Evolutionary conservation across 2,329 filamentous ascomycete species (phyloP).

Genomic region (Aciculosporium take): DNA sequence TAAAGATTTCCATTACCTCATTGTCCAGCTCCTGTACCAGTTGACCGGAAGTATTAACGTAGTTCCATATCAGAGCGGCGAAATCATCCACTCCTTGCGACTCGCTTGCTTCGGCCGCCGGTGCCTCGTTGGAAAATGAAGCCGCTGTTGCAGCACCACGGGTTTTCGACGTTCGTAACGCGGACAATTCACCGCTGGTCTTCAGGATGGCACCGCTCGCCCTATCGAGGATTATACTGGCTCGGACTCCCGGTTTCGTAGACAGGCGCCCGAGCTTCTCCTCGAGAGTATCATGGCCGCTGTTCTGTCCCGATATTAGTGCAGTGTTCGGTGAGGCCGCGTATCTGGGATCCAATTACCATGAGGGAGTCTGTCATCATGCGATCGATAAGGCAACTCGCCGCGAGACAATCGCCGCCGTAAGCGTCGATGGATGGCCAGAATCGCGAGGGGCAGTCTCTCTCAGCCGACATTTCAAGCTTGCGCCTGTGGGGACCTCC

Average conservation of each 20-base stretch:
- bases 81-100: slow-evolving; percentile 55
- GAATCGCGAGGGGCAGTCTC: not conserved
- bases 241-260: slow-evolving; percentile 66
- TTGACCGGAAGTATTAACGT: slow-evolving; percentile 52
- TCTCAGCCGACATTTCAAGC: not conserved
- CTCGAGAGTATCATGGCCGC: slow-evolving; percentile 46
- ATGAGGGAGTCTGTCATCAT: slow-evolving; percentile 7
- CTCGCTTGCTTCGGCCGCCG: slow-evolving; percentile 29
- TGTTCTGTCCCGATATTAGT: slow-evolving; percentile 17
- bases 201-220: slow-evolving; percentile 59
- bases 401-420: not conserved
- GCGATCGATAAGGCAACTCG: not conserved
- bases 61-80: slow-evolving; percentile 62
- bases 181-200: slow-evolving; percentile 54
- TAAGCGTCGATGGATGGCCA: not conserved
- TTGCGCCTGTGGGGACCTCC: slow-evolving; percentile 1
- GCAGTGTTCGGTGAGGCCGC: not conserved
- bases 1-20: slow-evolving; percentile 34
- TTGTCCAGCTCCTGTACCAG: slow-evolving; percentile 60
- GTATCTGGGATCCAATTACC: not conserved
- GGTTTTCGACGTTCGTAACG: slow-evolving; percentile 29
- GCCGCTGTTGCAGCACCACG: slow-evolving; percentile 22
- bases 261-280: slow-evolving; percentile 55
- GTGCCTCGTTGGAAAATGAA: slow-evolving; percentile 32
- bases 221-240: slow-evolving; percentile 61